These are phyloP conservation scores for Phytophthora tentaculata DNA, from an alignment of 352 stramenopile genomes.

Conservation along the genomic window DNA sequence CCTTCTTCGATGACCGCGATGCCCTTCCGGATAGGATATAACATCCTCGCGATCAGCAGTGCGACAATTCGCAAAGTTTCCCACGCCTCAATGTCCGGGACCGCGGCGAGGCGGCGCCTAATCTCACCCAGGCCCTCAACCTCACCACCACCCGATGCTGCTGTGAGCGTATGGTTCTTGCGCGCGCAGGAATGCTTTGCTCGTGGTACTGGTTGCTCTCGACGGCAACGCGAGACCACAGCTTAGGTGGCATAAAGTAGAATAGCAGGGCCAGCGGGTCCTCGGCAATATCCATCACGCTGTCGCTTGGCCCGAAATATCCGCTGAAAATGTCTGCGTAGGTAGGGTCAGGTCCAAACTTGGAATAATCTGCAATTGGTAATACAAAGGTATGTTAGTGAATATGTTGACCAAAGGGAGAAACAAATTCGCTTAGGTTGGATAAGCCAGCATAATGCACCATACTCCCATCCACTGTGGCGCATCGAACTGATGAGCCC, in stretches of 20 bases:
- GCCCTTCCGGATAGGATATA: no score
- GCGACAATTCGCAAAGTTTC: no score
- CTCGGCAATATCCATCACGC: neutral
- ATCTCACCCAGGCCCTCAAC: no score
- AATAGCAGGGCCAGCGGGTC: conserved; percentile 17
- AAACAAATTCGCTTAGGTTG: no score
- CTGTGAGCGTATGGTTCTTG: neutral
- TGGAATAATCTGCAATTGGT: neutral
- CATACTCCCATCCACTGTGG: conserved; percentile 5
- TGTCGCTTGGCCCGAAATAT: conserved; percentile 9
- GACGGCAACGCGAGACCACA: no score
- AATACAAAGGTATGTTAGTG: neutral
- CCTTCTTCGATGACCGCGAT: no score
- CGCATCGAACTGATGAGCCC: neutral
- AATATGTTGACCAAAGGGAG: no score
- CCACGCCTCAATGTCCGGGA: no score
- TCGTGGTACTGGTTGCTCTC: no score
- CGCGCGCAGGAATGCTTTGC: neutral
- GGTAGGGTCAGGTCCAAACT: conserved; percentile 2
- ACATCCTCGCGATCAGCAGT: no score
- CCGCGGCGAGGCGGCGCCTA: neutral
- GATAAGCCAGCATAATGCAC: conserved; percentile 16
- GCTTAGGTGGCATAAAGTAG: conserved; percentile 14
- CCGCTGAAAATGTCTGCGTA: conserved; percentile 6
- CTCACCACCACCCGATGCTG: no score